Evolutionary conservation across 805 yeast genomes (phyloP).

Genomic region (Monosporozyma unispora): DNA sequence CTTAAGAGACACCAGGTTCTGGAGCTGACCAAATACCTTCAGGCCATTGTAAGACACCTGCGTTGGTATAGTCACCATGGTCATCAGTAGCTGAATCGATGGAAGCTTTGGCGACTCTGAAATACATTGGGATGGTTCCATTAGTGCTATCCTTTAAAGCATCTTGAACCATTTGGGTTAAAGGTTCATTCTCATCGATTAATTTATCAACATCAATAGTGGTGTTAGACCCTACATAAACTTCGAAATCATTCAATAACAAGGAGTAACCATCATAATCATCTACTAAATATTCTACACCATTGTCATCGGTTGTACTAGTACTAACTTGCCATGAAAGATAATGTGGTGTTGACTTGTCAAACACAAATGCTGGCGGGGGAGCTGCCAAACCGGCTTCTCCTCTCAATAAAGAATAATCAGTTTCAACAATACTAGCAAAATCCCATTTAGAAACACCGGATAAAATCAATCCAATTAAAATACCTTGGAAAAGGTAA

Average conservation of each 20-base stretch:
- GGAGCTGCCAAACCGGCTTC: constrained; percentile 49
- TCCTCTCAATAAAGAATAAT: constrained; percentile 53
- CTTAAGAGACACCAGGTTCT: constrained; percentile 44
- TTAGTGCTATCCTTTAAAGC: constrained; percentile 27
- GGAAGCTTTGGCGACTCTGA: constrained; percentile 49
- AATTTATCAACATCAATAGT: constrained; percentile 37
- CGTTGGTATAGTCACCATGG: constrained; percentile 57
- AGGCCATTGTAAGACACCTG: constrained; percentile 54
- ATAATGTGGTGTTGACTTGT: constrained; percentile 10
- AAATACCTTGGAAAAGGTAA: constrained; percentile 70
- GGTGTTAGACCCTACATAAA: constrained; percentile 48
- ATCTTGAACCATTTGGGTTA: constrained; percentile 26
- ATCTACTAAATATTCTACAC: constrained; percentile 14
- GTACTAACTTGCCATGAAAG: constrained; percentile 23
- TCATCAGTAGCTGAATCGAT: constrained; percentile 31
- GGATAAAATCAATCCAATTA: constrained; percentile 69
- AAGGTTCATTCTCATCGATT: constrained; percentile 23
- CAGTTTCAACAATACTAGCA: constrained; percentile 80
- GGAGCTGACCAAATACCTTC: constrained; percentile 45
- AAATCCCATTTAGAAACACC: constrained; percentile 93
- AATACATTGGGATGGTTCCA: constrained; percentile 30
- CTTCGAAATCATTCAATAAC: constrained; percentile 70
- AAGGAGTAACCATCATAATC: constrained; percentile 48
- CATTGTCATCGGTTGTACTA: constrained; percentile 5
- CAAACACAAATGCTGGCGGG: constrained; percentile 41